A percentile compares a stretch with the other conserved stretches of the same genome.
Evolutionary conservation across 306 rosid genomes (phyloP).

Genomic region (Herpetospermum pedunculosum): DNA sequence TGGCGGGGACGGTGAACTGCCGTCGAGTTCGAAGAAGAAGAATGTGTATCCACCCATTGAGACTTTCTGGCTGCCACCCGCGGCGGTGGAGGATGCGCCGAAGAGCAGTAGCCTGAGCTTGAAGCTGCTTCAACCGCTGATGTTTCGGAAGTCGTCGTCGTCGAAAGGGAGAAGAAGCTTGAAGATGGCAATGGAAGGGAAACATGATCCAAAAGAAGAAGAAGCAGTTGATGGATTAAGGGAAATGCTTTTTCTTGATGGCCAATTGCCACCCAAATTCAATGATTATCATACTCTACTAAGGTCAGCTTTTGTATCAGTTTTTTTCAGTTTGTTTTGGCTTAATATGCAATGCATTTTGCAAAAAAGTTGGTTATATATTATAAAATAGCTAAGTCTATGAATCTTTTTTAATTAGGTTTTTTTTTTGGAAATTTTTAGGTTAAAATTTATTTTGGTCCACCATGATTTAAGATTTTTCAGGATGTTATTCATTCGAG

Average conservation of each 20-base stretch:
- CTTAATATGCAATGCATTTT: background rate
- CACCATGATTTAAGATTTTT: too few relatives aligned
- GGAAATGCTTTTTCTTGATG: slow-evolving; percentile 41
- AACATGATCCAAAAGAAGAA: slow-evolving; percentile 57
- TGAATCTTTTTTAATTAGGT: too few relatives aligned
- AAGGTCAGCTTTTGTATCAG: slow-evolving; percentile 19
- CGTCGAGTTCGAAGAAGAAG: slow-evolving; percentile 24
- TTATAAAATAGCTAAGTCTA: too few relatives aligned
- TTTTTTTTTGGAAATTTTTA: too few relatives aligned
- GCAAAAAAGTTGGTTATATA: background rate
- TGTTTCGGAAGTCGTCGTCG: slow-evolving; percentile 14
- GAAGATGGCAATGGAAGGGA: slow-evolving; percentile 35
- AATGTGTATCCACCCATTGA: slow-evolving; percentile 60
- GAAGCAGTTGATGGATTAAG: slow-evolving; percentile 46
- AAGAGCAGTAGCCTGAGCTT: slow-evolving; percentile 22
- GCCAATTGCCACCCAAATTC: slow-evolving; percentile 42
- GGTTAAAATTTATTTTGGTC: too few relatives aligned
- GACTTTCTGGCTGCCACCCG: slow-evolving; percentile 36
- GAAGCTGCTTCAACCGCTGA: slow-evolving; percentile 25
- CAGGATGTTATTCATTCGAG: too few relatives aligned
- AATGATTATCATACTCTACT: slow-evolving; percentile 83
- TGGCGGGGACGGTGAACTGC: slow-evolving; percentile 15
- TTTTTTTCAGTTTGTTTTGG: background rate
- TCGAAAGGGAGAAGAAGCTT: slow-evolving; percentile 41
- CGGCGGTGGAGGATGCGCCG: slow-evolving; percentile 14